phyloP scores from a whole-genome alignment of 108 stramenopile species.

The Pseudonitzschia delicatissima region DNA sequence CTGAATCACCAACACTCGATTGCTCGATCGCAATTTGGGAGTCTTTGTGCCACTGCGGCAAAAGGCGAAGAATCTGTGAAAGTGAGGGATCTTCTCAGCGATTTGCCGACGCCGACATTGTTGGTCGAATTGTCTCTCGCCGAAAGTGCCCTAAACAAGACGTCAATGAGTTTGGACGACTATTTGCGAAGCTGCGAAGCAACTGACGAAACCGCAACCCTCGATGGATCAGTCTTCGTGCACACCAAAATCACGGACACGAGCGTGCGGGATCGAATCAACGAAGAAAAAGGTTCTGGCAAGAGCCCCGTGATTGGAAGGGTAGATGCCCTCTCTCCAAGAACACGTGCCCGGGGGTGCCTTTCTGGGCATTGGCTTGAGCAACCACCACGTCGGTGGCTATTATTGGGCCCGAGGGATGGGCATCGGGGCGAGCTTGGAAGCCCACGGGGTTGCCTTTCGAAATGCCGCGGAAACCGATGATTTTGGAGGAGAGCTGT shows the following conservation, averaged over 20 bases:
- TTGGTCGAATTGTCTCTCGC: constrained; percentile 33
- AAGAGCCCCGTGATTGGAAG: constrained; percentile 23
- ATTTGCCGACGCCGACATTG: constrained; percentile 58
- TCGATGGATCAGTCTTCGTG: constrained; percentile 31
- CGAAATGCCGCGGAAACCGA: constrained; percentile 8
- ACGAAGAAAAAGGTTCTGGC: constrained; percentile 3
- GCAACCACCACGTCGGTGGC: constrained; percentile 78
- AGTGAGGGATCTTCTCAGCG: constrained; percentile 40
- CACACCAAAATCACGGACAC: constrained; percentile 32
- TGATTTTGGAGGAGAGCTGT: constrained; percentile 30
- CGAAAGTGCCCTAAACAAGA: constrained; percentile 19
- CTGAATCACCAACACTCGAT: too few species aligned
- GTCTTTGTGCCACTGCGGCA: not conserved
- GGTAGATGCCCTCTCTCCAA: constrained; percentile 15
- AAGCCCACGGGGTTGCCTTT: constrained; percentile 64
- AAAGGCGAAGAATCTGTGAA: constrained; percentile 4
- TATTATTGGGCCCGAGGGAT: constrained; percentile 81
- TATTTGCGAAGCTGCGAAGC: not conserved
- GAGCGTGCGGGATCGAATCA: constrained; percentile 13
- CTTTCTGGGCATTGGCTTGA: constrained; percentile 58
- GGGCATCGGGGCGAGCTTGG: constrained; percentile 63
- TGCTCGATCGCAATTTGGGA: too few species aligned
- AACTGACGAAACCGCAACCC: not conserved
- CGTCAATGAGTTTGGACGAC: not conserved
- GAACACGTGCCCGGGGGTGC: constrained; percentile 13